Conservation (phyloP, 441 rosid species). For the Erodium texanum region DNA sequence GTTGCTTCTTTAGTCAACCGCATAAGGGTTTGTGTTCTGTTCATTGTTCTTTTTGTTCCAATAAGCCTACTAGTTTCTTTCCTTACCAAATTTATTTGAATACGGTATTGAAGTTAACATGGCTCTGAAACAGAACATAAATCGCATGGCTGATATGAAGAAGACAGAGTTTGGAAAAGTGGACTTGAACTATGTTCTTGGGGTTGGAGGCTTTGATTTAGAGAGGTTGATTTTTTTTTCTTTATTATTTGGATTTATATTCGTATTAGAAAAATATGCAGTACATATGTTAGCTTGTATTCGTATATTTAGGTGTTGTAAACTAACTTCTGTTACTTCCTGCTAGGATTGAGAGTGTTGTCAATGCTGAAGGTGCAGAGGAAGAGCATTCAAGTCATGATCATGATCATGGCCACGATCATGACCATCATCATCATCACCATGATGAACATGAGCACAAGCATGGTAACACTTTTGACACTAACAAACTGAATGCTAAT, state of each 20-base stretch:
- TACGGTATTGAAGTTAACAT: constrained; percentile 13
- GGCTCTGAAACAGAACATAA: constrained; percentile 48
- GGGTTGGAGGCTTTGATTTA: constrained; percentile 95
- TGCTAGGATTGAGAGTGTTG: constrained; percentile 75
- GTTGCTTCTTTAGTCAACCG: constrained; percentile 55
- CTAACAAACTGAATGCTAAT: not conserved
- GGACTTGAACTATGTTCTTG: constrained; percentile 93
- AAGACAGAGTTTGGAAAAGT: constrained; percentile 73
- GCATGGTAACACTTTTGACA: constrained; percentile 33
- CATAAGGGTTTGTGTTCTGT: constrained; percentile 42
- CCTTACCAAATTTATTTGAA: constrained; percentile 10
- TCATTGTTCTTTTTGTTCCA: constrained; percentile 7
- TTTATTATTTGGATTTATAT: not conserved
- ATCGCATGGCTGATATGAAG: constrained; percentile 69
- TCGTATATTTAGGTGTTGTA: constrained; percentile 8
- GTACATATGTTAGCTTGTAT: not conserved
- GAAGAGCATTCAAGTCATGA: constrained; percentile 35
- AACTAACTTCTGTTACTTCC: constrained; percentile 17
- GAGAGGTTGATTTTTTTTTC: constrained; percentile 53
- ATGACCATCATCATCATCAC: constrained; percentile 33
- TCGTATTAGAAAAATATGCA: not conserved
- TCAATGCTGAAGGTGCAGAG: constrained; percentile 43
- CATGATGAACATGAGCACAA: constrained; percentile 51
- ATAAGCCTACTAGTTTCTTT: not conserved
- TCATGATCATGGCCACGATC: constrained; percentile 27